Evolutionary conservation across 805 yeast species (phyloP), one percentile per base, ranked within the genome.

Genomic region (Teunomyces funiuensis): DNA sequence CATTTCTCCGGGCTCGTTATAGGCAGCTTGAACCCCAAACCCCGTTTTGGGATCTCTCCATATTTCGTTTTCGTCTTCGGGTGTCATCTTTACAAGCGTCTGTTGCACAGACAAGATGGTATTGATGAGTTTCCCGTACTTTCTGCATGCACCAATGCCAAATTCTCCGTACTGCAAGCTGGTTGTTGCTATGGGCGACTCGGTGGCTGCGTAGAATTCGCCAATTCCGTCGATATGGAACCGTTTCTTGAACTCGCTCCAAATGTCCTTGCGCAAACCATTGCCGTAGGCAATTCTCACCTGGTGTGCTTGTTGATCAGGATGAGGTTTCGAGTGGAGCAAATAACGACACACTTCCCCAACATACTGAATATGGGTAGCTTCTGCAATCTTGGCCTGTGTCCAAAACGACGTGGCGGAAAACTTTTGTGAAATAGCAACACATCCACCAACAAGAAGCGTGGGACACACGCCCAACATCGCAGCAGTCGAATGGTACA

Each of bases 301-400:
- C 4, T 57, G 47, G 59, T 88, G 96, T 31, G 58, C 58, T 31
- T 65, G 60, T 57, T 88, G 95, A 55, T 77, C 83, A 8, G 86
- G 83, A 33, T 83, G 82, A 6, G 66, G 66, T 36, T 83, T 78
- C 1, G 88, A 67, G 51, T 83, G 80, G 47, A 86, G 63, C 44
- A 90, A 71, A 56, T 89, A 91, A 37, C 98, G 77, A 61, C 97
- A 88, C 23, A 88, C 89, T 63, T 90, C 98, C 13, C 98, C 98
- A 13, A 90, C 98, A 54, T 90, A 90, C 63, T 90, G 97, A 41
- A 88, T 76, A 47, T 86, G 87, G 3, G 95, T 86, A 3, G 97
- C 86, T 2, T 71, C 63, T 10, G 82, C 63, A 26, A 86, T 56
- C 50, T 74, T 80, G 2, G 85, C 90, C 63, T 91, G 96, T 13